A percentile compares a stretch with the other conserved stretches of the same genome.
These are phyloP conservation scores for Exobasidium rhododendri DNA, from an alignment of 1,284 basidiomycete genomes.

Conservation along the genomic window DNA sequence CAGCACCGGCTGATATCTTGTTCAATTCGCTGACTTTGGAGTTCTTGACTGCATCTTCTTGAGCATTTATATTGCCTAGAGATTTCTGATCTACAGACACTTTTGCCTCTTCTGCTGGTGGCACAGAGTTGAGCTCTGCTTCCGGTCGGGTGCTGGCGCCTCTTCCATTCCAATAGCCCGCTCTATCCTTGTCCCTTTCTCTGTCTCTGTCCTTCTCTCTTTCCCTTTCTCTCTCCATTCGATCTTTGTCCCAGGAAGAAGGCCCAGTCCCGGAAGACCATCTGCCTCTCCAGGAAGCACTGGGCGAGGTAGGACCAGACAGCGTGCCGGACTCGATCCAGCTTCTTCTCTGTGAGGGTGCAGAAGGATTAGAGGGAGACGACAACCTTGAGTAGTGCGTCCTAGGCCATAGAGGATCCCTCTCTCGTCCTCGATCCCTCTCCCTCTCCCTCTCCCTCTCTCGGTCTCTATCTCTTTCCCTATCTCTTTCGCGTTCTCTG, in stretches of 20 bases:
- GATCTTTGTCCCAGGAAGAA: slow-evolving; percentile 15
- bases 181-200: slow-evolving; percentile 10
- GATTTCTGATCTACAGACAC: no score
- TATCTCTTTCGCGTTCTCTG: slow-evolving; percentile 23
- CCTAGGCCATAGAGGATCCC: slow-evolving; percentile 19
- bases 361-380: slow-evolving; percentile 15
- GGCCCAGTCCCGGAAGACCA: slow-evolving; percentile 19
- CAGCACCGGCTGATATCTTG: no score
- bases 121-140: neutral
- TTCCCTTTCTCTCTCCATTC: slow-evolving; percentile 19
- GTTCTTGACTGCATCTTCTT: no score
- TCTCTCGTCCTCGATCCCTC: slow-evolving; percentile 1
- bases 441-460: neutral
- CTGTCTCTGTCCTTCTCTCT: slow-evolving; percentile 10
- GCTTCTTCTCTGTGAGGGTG: slow-evolving; percentile 23
- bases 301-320: slow-evolving; percentile 19
- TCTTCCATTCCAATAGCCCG: neutral
- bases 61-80: no score
- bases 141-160: neutral
- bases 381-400: slow-evolving; percentile 17
- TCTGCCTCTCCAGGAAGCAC: slow-evolving; percentile 23
- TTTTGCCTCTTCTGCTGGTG: neutral
- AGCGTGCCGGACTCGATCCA: slow-evolving; percentile 14
- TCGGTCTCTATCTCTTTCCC: slow-evolving; percentile 2
- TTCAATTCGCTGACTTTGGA: no score